Percentiles rank a stretch among this genome's conserved stretches.
Evolutionary conservation across 164 flowering plant genomes (phyloP).

Genomic region (Berberis thunbergii): DNA sequence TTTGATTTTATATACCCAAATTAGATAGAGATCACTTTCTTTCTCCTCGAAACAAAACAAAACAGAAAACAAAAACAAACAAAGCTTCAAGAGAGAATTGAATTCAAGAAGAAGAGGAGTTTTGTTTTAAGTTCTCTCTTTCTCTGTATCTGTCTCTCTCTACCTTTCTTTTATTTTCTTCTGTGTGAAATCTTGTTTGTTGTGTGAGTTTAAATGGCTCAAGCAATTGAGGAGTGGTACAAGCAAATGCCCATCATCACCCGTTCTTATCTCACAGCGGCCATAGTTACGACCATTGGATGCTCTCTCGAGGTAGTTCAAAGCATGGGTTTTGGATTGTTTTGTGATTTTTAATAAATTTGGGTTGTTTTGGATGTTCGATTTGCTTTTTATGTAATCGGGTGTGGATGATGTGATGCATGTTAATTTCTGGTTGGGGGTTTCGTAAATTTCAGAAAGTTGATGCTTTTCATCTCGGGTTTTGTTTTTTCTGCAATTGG

Average conservation of each 20-base stretch:
- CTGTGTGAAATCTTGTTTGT: no score
- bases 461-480: not conserved
- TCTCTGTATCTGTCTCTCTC: no score
- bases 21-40: no score
- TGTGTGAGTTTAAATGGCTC: conserved; percentile 48
- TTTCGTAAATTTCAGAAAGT: not conserved
- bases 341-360: not conserved
- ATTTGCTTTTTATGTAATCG: no score
- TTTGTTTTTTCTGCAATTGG: not conserved
- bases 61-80: no score
- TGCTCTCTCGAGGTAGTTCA: conserved; percentile 82
- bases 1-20: no score
- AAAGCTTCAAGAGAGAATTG: no score
- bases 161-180: no score
- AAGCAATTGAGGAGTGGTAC: conserved; percentile 98
- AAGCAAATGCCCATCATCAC: conserved; percentile 99
- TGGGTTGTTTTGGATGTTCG: not conserved
- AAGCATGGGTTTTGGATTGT: not conserved
- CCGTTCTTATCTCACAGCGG: conserved; percentile 93
- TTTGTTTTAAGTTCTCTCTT: no score
- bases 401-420: not conserved
- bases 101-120: no score
- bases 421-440: not conserved
- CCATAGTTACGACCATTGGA: conserved; percentile 76
- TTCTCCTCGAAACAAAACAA: no score